Evolutionary conservation across 169 alveolate species (phyloP).

Genomic region (Cryptosporidium xiaoi): DNA sequence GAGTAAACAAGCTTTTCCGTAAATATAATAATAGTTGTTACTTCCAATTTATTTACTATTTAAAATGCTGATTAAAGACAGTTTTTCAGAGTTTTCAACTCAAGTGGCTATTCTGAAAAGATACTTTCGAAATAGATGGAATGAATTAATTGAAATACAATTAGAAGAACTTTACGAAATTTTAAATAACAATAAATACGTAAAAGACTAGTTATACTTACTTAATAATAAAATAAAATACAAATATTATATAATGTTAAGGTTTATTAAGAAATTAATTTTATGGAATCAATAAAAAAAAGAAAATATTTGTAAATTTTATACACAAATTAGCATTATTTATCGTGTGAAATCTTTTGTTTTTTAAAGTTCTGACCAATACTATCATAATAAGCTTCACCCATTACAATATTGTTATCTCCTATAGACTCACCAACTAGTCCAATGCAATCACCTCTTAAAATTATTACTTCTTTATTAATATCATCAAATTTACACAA

Average conservation of each 20-base stretch:
- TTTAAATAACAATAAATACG: neutral
- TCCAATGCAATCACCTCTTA: conserved; percentile 67
- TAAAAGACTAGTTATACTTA: neutral
- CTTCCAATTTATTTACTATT: too few species aligned
- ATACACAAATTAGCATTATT: neutral
- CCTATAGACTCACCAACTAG: conserved; percentile 39
- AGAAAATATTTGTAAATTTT: too few species aligned
- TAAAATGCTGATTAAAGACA: neutral
- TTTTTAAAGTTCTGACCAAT: neutral
- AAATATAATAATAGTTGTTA: too few species aligned
- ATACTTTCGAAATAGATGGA: conserved; percentile 43
- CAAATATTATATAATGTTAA: too few species aligned
- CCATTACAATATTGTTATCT: neutral
- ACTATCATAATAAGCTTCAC: neutral
- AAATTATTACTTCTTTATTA: conserved; percentile 21
- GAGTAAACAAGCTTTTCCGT: too few species aligned
- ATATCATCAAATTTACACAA: conserved; percentile 6
- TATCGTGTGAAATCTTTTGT: conserved; percentile 1
- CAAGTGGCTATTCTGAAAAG: conserved; percentile 3
- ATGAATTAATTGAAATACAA: conserved; percentile 23
- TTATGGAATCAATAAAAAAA: too few species aligned
- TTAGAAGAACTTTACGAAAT: conserved; percentile 1
- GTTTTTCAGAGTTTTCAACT: conserved; percentile 5
- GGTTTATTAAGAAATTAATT: too few species aligned
- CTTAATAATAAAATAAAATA: too few species aligned